A percentile compares a stretch with the other conserved stretches of the same genome.
Conservation (phyloP, 2,329 filamentous ascomycete genomes). For the Podosphaera fusca region DNA sequence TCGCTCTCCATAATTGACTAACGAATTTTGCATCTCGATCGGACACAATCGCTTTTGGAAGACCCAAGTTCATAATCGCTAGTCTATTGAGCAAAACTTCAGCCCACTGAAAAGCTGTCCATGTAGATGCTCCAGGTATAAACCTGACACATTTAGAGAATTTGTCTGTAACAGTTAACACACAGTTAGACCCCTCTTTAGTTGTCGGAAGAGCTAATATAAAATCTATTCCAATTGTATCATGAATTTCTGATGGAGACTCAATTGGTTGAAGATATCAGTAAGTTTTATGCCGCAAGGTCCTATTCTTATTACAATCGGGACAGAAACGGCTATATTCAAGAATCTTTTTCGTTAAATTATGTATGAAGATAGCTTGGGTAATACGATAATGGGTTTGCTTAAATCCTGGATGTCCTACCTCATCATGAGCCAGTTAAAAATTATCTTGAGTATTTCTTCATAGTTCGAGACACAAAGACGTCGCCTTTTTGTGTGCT, state of each 20-base stretch:
- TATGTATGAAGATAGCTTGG: background rate
- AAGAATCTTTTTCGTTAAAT: background rate
- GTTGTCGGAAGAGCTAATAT: background rate
- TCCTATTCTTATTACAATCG: background rate
- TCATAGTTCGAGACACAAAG: background rate
- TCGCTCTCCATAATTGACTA: too few species aligned
- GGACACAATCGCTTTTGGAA: background rate
- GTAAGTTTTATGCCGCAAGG: background rate
- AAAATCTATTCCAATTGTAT: background rate
- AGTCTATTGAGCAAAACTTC: background rate
- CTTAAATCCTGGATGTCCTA: background rate
- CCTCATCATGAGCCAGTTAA: background rate
- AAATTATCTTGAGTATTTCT: too few species aligned
- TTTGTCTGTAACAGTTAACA: background rate
- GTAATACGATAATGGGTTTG: background rate
- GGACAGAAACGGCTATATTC: background rate
- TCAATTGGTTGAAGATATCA: background rate
- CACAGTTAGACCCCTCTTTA: background rate
- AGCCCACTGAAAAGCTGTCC: background rate
- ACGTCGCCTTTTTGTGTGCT: background rate
- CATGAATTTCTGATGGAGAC: background rate
- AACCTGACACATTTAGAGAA: background rate
- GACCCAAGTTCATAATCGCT: background rate
- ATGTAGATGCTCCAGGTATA: background rate
- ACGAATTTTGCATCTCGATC: background rate